These are phyloP conservation scores for Arthrobotrys megalospora DNA, from an alignment of 2,329 filamentous ascomycete genomes.

Conservation along the genomic window DNA sequence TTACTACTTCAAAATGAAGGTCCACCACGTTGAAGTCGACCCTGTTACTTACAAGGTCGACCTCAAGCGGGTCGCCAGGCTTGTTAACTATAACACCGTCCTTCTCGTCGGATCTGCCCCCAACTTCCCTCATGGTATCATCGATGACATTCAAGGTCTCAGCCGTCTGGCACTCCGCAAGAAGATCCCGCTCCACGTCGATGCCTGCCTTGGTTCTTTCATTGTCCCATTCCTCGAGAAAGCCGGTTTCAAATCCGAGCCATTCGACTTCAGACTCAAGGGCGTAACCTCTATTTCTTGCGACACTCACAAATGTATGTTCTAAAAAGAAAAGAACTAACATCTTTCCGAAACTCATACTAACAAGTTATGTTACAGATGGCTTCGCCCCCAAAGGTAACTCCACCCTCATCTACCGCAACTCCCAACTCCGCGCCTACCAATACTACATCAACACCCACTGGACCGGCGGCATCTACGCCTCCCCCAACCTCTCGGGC, in stretches of 20 bases:
- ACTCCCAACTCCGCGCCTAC: conserved; percentile 81
- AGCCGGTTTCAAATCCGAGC: conserved; percentile 89
- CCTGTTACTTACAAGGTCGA: conserved; percentile 89
- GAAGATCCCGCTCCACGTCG: conserved; percentile 90
- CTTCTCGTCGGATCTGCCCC: conserved; percentile 94
- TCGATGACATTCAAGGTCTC: conserved; percentile 90
- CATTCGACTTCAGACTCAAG: conserved; percentile 93
- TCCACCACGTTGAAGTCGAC: conserved; percentile 89
- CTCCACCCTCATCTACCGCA: conserved; percentile 91
- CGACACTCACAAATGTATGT: conserved; percentile 89
- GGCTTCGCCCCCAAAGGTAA: conserved; percentile 99
- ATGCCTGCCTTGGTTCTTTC: conserved; percentile 98
- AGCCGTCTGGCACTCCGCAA: conserved; percentile 85
- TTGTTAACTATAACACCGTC: conserved; percentile 94
- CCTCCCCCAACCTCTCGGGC: conserved; percentile 90
- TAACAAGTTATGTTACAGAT: conserved; percentile 67
- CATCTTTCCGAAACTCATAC: not conserved
- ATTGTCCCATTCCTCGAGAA: conserved; percentile 91
- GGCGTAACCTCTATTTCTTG: conserved; percentile 96
- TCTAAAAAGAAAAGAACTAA: not conserved
- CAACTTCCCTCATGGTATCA: conserved; percentile 98
- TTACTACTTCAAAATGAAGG: conserved; percentile 96
- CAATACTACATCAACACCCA: conserved; percentile 97
- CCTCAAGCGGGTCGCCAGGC: conserved; percentile 80
- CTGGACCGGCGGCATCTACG: conserved; percentile 97